Conservation (phyloP, 2,329 filamentous ascomycete species). For the Exophiala oligosperma region DNA sequence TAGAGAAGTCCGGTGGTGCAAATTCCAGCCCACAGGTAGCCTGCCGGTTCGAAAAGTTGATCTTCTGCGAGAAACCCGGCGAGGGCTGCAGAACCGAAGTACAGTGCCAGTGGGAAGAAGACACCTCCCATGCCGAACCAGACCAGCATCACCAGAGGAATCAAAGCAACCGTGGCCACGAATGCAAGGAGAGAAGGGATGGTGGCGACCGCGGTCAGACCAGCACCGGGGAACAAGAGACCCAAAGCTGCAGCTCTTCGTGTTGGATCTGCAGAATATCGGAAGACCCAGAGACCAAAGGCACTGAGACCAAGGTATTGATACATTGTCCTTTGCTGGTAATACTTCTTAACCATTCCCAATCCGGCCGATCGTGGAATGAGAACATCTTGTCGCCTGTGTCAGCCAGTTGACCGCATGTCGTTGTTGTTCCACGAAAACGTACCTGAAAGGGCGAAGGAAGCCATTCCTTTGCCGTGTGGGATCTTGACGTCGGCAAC, state of each 20-base stretch:
- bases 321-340: conserved; percentile 18
- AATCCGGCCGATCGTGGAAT: conserved; percentile 18
- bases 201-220: conserved; percentile 18
- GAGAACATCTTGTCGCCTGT: conserved; percentile 12
- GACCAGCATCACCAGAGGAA: conserved; percentile 19
- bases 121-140: conserved; percentile 25
- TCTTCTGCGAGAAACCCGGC: conserved; percentile 17
- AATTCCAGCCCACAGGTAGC: conserved; percentile 3
- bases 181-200: conserved; percentile 17
- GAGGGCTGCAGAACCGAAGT: conserved; percentile 12
- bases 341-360: conserved; percentile 18
- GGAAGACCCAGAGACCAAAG: conserved; percentile 15
- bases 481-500: too few species aligned
- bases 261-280: conserved; percentile 16
- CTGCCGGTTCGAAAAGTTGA: conserved; percentile 9
- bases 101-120: conserved; percentile 19
- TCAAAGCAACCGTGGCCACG: conserved; percentile 11
- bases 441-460: too few species aligned
- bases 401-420: too few species aligned
- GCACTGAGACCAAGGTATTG: conserved; percentile 13
- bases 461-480: too few species aligned
- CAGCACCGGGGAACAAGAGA: conserved; percentile 19
- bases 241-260: conserved; percentile 10
- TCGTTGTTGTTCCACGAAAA: too few species aligned
- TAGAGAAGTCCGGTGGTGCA: conserved; percentile 3